Conservation (phyloP, 2,329 filamentous ascomycete genomes). For the Neonectria faginata region DNA sequence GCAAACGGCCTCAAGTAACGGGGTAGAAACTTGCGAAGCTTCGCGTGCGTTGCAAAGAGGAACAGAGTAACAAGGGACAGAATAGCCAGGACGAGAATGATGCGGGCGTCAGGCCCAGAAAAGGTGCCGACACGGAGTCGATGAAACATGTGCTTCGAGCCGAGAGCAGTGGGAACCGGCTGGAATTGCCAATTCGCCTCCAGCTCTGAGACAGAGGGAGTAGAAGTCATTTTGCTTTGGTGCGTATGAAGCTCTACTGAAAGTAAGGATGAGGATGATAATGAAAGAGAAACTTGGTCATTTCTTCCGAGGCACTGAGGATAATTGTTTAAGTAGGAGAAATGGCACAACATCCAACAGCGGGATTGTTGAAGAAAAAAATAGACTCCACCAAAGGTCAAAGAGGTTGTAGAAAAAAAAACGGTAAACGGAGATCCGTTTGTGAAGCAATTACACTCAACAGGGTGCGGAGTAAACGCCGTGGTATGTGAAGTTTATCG, state of each 20-base stretch:
- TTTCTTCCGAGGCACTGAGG: background rate
- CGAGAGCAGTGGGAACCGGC: background rate
- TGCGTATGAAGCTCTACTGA: background rate
- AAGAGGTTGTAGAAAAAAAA: background rate
- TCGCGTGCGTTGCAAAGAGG: slow-evolving; percentile 45
- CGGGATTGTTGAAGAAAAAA: background rate
- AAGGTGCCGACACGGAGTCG: background rate
- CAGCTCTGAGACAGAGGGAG: background rate
- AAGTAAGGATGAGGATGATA: background rate
- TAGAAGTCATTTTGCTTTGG: background rate
- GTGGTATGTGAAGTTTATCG: slow-evolving; percentile 19
- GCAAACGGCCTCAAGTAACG: slow-evolving; percentile 59
- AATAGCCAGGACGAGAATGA: slow-evolving; percentile 39
- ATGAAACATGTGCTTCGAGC: background rate
- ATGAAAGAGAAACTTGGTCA: background rate
- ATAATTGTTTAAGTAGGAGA: background rate
- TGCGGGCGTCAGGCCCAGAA: slow-evolving; percentile 24
- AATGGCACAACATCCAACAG: background rate
- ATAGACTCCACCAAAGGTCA: background rate
- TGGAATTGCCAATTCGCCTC: background rate
- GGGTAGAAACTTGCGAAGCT: slow-evolving; percentile 49
- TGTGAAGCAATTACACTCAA: background rate
- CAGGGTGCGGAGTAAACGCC: background rate
- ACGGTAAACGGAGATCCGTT: slow-evolving; percentile 6
- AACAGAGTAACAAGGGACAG: slow-evolving; percentile 47